Evolutionary conservation across 1,284 basidiomycete species (phyloP).

Genomic region (Ceraceosorus bombacis): DNA sequence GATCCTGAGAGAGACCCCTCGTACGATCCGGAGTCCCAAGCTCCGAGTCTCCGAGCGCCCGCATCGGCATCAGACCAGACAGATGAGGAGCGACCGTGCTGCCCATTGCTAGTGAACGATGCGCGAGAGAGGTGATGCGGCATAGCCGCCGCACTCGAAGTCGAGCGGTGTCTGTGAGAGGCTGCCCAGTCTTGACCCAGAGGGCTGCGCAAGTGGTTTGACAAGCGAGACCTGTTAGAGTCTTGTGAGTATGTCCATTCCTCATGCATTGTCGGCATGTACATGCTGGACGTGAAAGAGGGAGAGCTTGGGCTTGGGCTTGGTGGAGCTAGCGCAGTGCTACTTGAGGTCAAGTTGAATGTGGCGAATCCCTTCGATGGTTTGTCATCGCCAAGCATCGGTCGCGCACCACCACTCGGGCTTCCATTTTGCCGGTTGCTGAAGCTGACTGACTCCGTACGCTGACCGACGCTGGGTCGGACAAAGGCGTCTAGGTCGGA

Average conservation of each 20-base stretch:
- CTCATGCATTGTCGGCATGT: background rate
- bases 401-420: too few relatives aligned
- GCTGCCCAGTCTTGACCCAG: background rate
- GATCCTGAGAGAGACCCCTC: background rate
- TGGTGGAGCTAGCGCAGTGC: too few relatives aligned
- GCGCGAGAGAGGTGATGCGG: constrained; percentile 18
- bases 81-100: constrained; percentile 10
- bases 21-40: background rate
- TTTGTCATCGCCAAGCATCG: too few relatives aligned
- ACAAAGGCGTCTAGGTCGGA: too few relatives aligned
- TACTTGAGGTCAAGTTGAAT: too few relatives aligned
- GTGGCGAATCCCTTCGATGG: too few relatives aligned
- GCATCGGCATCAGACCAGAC: constrained; percentile 3
- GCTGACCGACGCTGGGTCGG: too few relatives aligned
- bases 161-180: constrained; percentile 19
- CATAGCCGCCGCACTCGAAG: constrained; percentile 33
- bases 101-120: constrained; percentile 12
- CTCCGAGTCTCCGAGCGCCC: constrained; percentile 20
- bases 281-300: too few relatives aligned
- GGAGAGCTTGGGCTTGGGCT: too few relatives aligned
- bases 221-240: background rate
- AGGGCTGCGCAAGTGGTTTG: background rate
- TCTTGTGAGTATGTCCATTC: background rate
- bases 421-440: too few relatives aligned
- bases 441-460: too few relatives aligned